Base-by-base conservation (phyloP, 75 land plant species). In the Pinus tabuliformis region DNA sequence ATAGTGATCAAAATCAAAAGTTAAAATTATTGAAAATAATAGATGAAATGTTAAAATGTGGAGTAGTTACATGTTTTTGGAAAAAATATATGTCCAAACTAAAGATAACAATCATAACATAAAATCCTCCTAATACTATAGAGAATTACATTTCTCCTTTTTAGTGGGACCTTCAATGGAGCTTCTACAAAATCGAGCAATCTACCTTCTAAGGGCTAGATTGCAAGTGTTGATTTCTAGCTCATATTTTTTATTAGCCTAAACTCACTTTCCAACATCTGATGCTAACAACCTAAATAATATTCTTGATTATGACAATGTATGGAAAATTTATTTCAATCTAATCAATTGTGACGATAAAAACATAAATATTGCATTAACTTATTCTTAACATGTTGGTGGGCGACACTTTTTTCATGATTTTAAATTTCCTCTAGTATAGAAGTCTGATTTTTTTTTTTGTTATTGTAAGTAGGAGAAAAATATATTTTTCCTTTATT, bases 391-490 rank as follows among this genome's bases (percentile, higher is more conserved):
- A 87, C 87, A 87, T 42, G 89, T 83, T 63, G 89, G 89, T 62
- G 87, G 73, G 11, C 89, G 82, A 22, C 83, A 78, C 54, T 85
- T 81, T 61, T 75, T 81, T 57, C 77, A 76, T 45, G 79, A 63
- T 33, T 70, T 77, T 24, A 73, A 21, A 56, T 52, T 63, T 65
- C 81, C 89, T 56, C 87, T 82, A 72, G 63, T 30, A 76, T 83
- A 85, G n/a, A 62, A 62, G 20, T 83, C 83, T 26, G 89, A 85
- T n/a, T n/a, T 15, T 85, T 78, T 21, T 36, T 75, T 28, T 26
- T 15, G 58, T 81, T 84, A 76, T 86, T 86, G 77, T 86, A 86
- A 24, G 89, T 86, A 14, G 89, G 89, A 61, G 89, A 56, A 68
- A 86, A 86, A 57, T 73, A 5, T 14, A 86, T 86, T 30, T 39